These are phyloP conservation scores for Penicillium sp. DNA, from an alignment of 2,329 filamentous ascomycete species.

Conservation along the genomic window DNA sequence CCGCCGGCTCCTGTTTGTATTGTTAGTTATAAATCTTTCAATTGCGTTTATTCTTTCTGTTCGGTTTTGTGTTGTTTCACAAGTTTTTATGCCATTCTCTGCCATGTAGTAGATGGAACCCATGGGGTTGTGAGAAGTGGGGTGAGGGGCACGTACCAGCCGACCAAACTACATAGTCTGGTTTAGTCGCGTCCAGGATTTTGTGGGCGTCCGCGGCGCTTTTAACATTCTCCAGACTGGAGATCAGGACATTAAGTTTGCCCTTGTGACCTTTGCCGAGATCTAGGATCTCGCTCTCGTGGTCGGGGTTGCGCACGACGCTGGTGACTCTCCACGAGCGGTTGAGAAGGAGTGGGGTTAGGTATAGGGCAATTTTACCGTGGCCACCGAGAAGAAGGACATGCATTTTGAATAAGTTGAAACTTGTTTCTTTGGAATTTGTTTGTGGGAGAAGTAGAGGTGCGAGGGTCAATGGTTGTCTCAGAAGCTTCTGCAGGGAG, in stretches of 20 bases:
- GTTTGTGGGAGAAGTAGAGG: not conserved
- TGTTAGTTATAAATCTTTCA: not conserved
- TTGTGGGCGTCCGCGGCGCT: constrained; percentile 61
- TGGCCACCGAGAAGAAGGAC: constrained; percentile 79
- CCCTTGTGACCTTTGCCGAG: constrained; percentile 60
- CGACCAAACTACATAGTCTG: constrained; percentile 50
- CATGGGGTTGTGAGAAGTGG: constrained; percentile 3
- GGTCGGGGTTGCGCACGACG: constrained; percentile 72
- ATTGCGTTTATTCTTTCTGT: not conserved
- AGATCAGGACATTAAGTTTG: constrained; percentile 68
- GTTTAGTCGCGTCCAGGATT: constrained; percentile 53
- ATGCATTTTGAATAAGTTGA: constrained; percentile 33
- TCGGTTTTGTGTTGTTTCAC: not conserved
- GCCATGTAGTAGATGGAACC: not conserved
- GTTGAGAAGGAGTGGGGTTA: constrained; percentile 74
- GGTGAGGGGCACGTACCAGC: constrained; percentile 39
- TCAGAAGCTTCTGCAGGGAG: not conserved
- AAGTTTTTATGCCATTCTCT: not conserved
- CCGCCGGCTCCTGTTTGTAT: constrained; percentile 52
- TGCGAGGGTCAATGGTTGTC: not conserved
- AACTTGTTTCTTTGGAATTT: not conserved
- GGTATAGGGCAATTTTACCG: constrained; percentile 72
- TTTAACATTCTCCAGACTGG: constrained; percentile 71
- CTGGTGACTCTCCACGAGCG: constrained; percentile 77
- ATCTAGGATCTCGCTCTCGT: constrained; percentile 63